Evolutionary conservation across 169 alveolate genomes (phyloP).

Genomic region (Plasmodium knowlesi): DNA sequence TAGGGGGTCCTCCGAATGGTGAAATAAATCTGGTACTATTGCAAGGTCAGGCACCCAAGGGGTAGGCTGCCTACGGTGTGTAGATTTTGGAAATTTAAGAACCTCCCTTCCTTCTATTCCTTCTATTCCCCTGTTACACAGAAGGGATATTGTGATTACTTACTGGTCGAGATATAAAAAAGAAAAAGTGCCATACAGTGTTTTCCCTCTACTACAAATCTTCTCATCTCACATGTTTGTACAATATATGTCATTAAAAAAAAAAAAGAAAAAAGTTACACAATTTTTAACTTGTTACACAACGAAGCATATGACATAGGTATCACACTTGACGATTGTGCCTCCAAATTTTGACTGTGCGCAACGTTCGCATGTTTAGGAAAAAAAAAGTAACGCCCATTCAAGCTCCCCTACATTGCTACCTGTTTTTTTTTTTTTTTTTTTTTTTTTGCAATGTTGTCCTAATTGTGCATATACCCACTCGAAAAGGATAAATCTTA

Average conservation of each 20-base stretch:
- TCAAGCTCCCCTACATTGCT: not conserved
- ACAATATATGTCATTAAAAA: not conserved
- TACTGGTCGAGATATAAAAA: not conserved
- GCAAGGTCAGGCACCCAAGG: not conserved
- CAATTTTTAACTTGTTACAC: not conserved
- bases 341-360: not conserved
- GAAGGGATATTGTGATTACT: not conserved
- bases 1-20: not conserved
- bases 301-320: not conserved
- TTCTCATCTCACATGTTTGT: not conserved
- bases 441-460: not conserved
- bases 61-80: not conserved
- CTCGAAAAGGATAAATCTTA: not conserved
- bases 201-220: not conserved
- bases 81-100: not conserved
- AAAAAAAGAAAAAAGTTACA: no score
- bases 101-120: not conserved
- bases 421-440: no score
- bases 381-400: not conserved
- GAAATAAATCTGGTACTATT: not conserved
- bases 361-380: not conserved
- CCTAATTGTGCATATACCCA: not conserved
- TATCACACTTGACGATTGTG: not conserved
- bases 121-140: not conserved
- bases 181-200: not conserved